Conservation (phyloP, 2,329 filamentous ascomycete species). For the Penicillium sp. region DNA sequence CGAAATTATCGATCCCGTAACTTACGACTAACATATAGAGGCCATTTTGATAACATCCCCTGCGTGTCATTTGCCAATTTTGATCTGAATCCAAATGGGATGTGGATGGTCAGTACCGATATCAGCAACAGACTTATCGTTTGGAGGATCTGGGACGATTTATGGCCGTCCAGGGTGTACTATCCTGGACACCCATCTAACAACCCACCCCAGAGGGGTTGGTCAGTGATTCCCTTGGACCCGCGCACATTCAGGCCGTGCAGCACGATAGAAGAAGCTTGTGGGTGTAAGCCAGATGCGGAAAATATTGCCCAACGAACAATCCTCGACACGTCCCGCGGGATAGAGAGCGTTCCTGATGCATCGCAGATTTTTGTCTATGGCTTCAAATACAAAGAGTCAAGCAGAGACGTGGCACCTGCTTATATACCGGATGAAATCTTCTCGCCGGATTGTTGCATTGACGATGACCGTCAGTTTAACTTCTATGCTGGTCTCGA, state of each 20-base stretch:
- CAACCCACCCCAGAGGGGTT: slow-evolving; percentile 39
- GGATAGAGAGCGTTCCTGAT: slow-evolving; percentile 31
- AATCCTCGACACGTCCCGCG: slow-evolving; percentile 36
- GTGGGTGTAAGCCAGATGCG: slow-evolving; percentile 39
- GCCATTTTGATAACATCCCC: slow-evolving; percentile 59
- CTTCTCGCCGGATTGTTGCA: slow-evolving; percentile 31
- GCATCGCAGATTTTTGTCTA: slow-evolving; percentile 29
- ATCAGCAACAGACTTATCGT: slow-evolving; percentile 56
- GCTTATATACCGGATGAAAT: slow-evolving; percentile 27
- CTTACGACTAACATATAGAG: slow-evolving; percentile 46
- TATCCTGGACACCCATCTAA: slow-evolving; percentile 28
- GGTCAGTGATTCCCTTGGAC: slow-evolving; percentile 52
- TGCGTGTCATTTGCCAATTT: slow-evolving; percentile 63
- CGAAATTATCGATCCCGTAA: slow-evolving; percentile 44
- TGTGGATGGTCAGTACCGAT: slow-evolving; percentile 62
- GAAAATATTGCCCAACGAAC: slow-evolving; percentile 20
- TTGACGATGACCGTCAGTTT: slow-evolving; percentile 1
- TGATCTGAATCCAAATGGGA: slow-evolving; percentile 57
- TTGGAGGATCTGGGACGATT: slow-evolving; percentile 54
- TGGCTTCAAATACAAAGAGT: neutral
- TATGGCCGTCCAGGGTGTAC: slow-evolving; percentile 32
- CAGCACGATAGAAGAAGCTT: slow-evolving; percentile 43
- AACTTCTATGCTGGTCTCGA: neutral
- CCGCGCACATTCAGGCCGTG: slow-evolving; percentile 46
- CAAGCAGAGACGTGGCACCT: neutral